phyloP scores from a whole-genome alignment of 129 eudicot genomes.

The Cynara cardunculus region DNA sequence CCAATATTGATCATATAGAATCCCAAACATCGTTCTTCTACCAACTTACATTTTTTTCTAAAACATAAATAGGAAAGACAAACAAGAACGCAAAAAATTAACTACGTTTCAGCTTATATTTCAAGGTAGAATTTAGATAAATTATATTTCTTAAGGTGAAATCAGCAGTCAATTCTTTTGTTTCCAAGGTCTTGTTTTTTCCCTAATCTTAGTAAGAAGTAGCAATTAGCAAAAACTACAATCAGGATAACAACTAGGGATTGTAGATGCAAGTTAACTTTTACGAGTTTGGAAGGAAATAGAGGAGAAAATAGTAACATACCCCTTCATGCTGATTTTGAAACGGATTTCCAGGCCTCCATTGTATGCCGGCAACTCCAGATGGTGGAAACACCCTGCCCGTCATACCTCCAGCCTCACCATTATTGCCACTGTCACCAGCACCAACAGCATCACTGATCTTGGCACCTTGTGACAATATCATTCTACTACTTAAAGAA shows the following conservation, averaged over 20 bases:
- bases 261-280: not conserved
- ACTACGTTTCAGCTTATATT: not conserved
- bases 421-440: conserved; percentile 36
- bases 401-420: conserved; percentile 48
- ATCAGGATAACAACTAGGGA: too few relatives aligned
- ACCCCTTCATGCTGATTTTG: conserved; percentile 71
- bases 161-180: conserved; percentile 4
- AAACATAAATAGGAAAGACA: not conserved
- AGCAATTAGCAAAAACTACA: not conserved
- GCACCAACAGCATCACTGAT: conserved; percentile 37
- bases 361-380: conserved; percentile 66
- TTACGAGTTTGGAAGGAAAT: not conserved
- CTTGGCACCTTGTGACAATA: conserved; percentile 47
- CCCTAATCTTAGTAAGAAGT: not conserved
- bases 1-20: too few relatives aligned
- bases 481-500: conserved; percentile 45
- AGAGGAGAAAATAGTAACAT: conserved; percentile 18
- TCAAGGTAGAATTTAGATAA: conserved; percentile 1
- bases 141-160: not conserved
- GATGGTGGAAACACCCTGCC: conserved; percentile 56
- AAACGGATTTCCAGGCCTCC: conserved; percentile 85
- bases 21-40: not conserved
- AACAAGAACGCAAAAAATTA: not conserved
- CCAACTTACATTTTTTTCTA: not conserved
- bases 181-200: not conserved